Conservation (phyloP, 2,329 filamentous ascomycete genomes). For the Diaporthe batatas region DNA sequence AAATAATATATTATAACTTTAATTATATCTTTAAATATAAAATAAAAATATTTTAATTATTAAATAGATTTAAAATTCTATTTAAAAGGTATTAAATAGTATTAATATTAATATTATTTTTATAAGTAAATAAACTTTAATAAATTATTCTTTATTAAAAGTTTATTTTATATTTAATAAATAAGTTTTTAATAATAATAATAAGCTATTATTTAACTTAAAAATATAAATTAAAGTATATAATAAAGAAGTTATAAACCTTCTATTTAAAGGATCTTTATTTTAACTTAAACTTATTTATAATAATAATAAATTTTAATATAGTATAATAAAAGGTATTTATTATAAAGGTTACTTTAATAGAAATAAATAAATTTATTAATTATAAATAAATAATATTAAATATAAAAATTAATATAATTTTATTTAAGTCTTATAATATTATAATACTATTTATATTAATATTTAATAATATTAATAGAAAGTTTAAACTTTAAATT, state of each 20-base stretch:
- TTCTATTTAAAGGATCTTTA: background rate
- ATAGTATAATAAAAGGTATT: background rate
- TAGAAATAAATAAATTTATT: background rate
- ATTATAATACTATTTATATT: slow-evolving; percentile 2
- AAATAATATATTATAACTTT: background rate
- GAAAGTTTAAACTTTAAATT: background rate
- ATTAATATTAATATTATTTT: background rate
- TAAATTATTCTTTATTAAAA: background rate
- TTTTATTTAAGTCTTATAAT: background rate
- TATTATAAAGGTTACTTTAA: background rate
- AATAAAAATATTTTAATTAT: background rate
- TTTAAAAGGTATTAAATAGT: background rate
- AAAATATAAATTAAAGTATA: background rate
- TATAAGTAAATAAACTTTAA: background rate
- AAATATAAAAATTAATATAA: background rate
- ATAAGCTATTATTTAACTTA: background rate
- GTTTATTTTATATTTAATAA: background rate
- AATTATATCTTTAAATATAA: background rate
- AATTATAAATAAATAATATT: background rate
- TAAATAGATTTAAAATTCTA: background rate
- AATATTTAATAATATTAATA: background rate
- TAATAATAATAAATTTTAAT: background rate
- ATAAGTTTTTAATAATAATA: background rate
- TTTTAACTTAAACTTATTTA: background rate
- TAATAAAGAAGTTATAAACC: background rate